Evolutionary conservation across 106 monocot genomes (phyloP), one percentile per base, ranked within the genome.

Genomic region (Dendrobium catenatum): DNA sequence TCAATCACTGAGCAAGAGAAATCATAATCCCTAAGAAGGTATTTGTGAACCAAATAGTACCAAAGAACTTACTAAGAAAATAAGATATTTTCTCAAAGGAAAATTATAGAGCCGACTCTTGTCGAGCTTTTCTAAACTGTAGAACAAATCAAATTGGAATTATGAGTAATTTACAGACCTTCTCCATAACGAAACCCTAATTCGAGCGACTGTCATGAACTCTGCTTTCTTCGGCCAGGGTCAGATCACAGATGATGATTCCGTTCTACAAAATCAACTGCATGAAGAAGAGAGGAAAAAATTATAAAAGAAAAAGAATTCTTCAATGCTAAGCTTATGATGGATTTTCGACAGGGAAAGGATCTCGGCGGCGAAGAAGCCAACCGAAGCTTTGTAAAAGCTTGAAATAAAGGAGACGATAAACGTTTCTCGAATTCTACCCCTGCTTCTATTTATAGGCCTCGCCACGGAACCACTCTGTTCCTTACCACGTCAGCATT

Each of bases 171-270:
- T 73, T 13, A 42, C 73, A 18, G 4, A 73, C 73, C 73, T 73
- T 42, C 19, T 8, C 42, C 73, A 73, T 73, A n/a, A 10, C 0
- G 73, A 73, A 73, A 73, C 73, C 73, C 73, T 73, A 42, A 42
- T 31, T 31, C 26, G 68, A 68, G 26, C 68, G 31, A 68, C 68
- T 10, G 31, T 31, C 2, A 16, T 68, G 68, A 27, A 68, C 68
- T 68, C 68, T 68, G 68, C 27, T 31, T 73, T 70, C 68, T 31
- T 33, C 31, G 1, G 68, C 31, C 2, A 26, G 68, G 33, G 33
- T 31, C 31, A 31, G 31, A 31, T 31, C 29, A 68, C 2, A 10
- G 73, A 41, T 3, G 73, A 73, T 42, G n/a, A n/a, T n/a, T 73
- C 20, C 5, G 18, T 42, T 73, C n/a, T 4, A 6, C 37, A 18